Percentiles rank a stretch among this genome's conserved stretches.
Evolutionary conservation across 1,284 basidiomycete species (phyloP).

Genomic region (Ganoderma multipileum): DNA sequence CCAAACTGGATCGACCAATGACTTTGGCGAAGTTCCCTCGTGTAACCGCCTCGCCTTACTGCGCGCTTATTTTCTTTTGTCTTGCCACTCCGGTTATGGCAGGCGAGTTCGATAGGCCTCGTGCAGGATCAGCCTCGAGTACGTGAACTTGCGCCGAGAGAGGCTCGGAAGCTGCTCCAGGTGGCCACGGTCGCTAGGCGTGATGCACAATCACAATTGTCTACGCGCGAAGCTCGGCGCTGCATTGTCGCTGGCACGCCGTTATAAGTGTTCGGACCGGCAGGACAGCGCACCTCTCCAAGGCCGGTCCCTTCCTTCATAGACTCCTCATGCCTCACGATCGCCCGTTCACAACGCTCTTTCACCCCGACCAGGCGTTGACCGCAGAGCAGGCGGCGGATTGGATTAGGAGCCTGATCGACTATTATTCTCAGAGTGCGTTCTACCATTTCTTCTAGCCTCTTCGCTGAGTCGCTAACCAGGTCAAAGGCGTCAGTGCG

Average conservation of each 20-base stretch:
- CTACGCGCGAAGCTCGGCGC: slow-evolving; percentile 6
- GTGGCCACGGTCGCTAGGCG: slow-evolving; percentile 15
- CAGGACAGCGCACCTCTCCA: slow-evolving; percentile 11
- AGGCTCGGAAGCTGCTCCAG: background rate
- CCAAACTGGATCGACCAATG: background rate
- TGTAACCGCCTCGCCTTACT: slow-evolving; percentile 1
- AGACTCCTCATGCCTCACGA: slow-evolving; percentile 17
- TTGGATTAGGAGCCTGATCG: slow-evolving; percentile 17
- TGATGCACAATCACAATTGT: slow-evolving; percentile 23
- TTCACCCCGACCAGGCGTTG: slow-evolving; percentile 24
- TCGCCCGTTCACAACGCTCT: slow-evolving; percentile 8
- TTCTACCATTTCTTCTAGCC: background rate
- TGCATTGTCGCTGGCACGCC: slow-evolving; percentile 15
- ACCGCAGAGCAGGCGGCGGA: slow-evolving; percentile 21
- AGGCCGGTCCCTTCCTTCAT: slow-evolving; percentile 31
- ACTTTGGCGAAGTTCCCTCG: background rate
- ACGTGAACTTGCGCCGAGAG: slow-evolving; percentile 2
- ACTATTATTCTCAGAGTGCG: slow-evolving; percentile 13
- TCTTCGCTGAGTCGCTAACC: background rate
- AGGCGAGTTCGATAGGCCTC: slow-evolving; percentile 1
- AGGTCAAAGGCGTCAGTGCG: background rate
- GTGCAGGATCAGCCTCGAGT: background rate
- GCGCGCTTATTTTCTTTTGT: slow-evolving; percentile 20
- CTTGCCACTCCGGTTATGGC: slow-evolving; percentile 11
- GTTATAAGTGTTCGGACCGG: slow-evolving; percentile 23